These are phyloP conservation scores for Leishmania mexicana DNA, from an alignment of 208 protist genomes.

Conservation along the genomic window DNA sequence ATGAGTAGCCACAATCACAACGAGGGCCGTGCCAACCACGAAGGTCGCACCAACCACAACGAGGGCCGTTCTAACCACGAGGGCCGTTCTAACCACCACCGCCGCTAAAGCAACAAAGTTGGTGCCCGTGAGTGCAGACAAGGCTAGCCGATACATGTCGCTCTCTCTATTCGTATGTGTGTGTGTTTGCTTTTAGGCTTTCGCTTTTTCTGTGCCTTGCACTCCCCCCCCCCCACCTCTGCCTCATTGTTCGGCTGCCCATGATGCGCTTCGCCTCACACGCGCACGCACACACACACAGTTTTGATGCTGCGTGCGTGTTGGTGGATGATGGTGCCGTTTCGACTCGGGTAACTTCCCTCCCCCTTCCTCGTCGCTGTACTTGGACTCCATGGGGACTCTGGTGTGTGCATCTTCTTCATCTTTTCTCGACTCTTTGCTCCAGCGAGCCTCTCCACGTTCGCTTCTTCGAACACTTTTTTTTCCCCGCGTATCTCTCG, in stretches of 20 bases:
- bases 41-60: conserved; percentile 9
- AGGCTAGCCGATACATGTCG: neutral
- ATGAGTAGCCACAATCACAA: conserved; percentile 12
- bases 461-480: neutral
- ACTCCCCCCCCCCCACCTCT: neutral
- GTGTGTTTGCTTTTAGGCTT: neutral
- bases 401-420: neutral
- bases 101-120: conserved; percentile 11
- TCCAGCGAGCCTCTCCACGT: neutral
- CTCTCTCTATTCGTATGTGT: neutral
- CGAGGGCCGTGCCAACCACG: conserved; percentile 9
- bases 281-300: neutral
- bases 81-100: conserved; percentile 14
- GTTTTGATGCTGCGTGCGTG: neutral
- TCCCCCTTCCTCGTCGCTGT: neutral
- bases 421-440: neutral
- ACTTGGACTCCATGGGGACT: neutral
- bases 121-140: neutral
- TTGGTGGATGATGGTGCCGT: neutral
- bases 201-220: neutral
- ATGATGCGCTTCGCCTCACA: neutral
- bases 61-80: conserved; percentile 8
- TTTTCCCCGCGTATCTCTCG: neutral
- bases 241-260: neutral
- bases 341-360: neutral